phyloP scores from a whole-genome alignment of 495 filamentous ascomycete genomes.

The Podospora pseudoanserina region DNA sequence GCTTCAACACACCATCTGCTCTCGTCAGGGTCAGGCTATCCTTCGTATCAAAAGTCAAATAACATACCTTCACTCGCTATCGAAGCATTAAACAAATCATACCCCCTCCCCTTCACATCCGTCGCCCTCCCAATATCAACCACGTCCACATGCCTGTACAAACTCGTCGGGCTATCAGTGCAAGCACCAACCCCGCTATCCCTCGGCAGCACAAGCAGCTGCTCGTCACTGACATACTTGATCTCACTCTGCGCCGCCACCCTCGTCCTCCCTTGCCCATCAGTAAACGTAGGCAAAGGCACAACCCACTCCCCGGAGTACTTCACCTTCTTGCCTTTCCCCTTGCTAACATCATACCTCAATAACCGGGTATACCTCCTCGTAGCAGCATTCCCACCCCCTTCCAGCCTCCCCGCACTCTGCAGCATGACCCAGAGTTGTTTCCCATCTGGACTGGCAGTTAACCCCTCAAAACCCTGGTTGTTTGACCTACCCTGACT shows the following conservation, averaged over 20 bases:
- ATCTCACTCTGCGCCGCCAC: slow-evolving; percentile 73
- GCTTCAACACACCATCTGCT: slow-evolving; percentile 20
- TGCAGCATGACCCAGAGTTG: slow-evolving; percentile 67
- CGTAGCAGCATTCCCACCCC: slow-evolving; percentile 33
- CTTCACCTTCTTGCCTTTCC: slow-evolving; percentile 38
- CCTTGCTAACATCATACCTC: slow-evolving; percentile 46
- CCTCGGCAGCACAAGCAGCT: slow-evolving; percentile 67
- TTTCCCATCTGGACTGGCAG: slow-evolving; percentile 59
- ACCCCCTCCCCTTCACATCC: slow-evolving; percentile 56
- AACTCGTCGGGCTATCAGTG: slow-evolving; percentile 45
- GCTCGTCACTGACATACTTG: slow-evolving; percentile 57
- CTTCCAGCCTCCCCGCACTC: slow-evolving; percentile 63
- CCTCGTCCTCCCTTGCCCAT: slow-evolving; percentile 37
- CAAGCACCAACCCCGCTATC: slow-evolving; percentile 63
- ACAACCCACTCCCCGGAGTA: slow-evolving; percentile 67
- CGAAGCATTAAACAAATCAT: slow-evolving; percentile 42
- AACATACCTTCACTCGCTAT: slow-evolving; percentile 17
- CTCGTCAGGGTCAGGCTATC: not conserved
- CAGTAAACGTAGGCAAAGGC: slow-evolving; percentile 55
- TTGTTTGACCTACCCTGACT: slow-evolving; percentile 68
- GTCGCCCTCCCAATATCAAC: slow-evolving; percentile 65
- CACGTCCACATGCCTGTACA: slow-evolving; percentile 72
- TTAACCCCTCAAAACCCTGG: slow-evolving; percentile 70
- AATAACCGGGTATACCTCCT: slow-evolving; percentile 58
- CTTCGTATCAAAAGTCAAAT: not conserved